Evolutionary conservation across 2,329 filamentous ascomycete species (phyloP).

Genomic region (Aspergillus thermomutatus): DNA sequence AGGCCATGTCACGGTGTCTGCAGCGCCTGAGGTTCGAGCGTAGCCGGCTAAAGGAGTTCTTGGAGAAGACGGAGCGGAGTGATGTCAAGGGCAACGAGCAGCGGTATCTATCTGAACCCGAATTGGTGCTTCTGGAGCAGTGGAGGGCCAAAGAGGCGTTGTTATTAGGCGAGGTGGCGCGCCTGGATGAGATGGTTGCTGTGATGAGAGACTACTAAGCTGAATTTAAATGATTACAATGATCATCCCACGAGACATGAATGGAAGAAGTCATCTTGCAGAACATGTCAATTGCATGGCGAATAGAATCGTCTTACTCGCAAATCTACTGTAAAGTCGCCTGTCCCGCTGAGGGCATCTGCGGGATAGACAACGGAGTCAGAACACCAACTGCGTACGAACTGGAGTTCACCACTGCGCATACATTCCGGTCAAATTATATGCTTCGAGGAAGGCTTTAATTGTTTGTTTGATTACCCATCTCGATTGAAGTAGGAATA

Average conservation of each 20-base stretch:
- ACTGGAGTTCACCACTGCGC: too few species aligned
- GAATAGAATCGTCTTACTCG: neutral
- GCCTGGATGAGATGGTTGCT: slow-evolving; percentile 80
- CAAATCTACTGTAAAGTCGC: neutral
- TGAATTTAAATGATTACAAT: neutral
- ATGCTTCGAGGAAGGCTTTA: neutral
- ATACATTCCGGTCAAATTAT: neutral
- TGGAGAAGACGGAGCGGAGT: slow-evolving; percentile 77
- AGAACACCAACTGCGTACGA: neutral
- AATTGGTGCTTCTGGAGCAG: slow-evolving; percentile 65
- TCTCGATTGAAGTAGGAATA: neutral
- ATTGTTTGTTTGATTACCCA: neutral
- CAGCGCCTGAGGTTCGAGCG: slow-evolving; percentile 78
- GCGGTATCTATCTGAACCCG: slow-evolving; percentile 70
- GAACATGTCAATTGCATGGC: neutral
- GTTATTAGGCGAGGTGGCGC: slow-evolving; percentile 72
- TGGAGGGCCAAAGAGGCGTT: slow-evolving; percentile 64
- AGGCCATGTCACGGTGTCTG: slow-evolving; percentile 79
- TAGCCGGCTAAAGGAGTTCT: slow-evolving; percentile 65
- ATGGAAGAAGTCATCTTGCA: neutral
- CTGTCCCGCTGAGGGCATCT: neutral
- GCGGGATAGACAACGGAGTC: neutral
- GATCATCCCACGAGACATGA: slow-evolving; percentile 2
- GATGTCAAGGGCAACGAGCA: slow-evolving; percentile 84
- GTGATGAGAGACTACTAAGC: slow-evolving; percentile 73